These are phyloP conservation scores for Trichoderma citrinoviride DNA, from an alignment of 2,329 filamentous ascomycete species.

Conservation along the genomic window DNA sequence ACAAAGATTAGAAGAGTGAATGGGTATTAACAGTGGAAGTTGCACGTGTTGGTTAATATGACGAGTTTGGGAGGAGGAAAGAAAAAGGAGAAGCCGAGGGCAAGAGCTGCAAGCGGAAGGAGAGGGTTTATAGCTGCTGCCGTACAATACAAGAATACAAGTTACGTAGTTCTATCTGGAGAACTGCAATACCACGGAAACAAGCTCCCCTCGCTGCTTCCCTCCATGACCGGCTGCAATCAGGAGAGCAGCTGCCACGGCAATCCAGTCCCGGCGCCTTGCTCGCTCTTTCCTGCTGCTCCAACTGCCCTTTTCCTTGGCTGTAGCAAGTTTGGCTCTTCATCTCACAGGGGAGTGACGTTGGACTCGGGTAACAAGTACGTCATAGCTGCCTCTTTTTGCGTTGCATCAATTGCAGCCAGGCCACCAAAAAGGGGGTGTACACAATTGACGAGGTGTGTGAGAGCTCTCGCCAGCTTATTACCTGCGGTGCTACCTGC, in stretches of 20 bases:
- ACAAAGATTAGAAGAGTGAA: neutral
- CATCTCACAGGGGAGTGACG: constrained; percentile 32
- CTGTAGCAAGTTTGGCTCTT: constrained; percentile 22
- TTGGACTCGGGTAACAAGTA: constrained; percentile 35
- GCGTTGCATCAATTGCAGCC: neutral
- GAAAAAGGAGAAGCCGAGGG: neutral
- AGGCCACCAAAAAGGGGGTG: neutral
- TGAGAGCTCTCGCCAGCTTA: no score
- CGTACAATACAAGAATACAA: neutral
- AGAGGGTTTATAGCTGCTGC: constrained; percentile 8
- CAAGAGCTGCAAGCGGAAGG: neutral
- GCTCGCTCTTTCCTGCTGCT: neutral
- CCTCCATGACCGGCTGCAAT: neutral
- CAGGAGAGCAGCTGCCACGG: neutral
- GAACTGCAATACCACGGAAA: neutral
- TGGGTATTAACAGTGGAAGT: neutral
- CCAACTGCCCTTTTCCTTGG: neutral
- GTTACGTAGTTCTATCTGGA: no score
- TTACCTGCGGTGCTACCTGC: no score
- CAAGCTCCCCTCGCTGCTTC: neutral
- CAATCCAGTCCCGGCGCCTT: neutral
- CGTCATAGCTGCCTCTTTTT: constrained; percentile 32
- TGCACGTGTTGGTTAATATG: constrained; percentile 13
- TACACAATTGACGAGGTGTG: neutral
- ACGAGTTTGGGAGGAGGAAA: constrained; percentile 17